Base-by-base conservation (phyloP, 805 yeast species). In the Jamesozyma gamospora region DNA sequence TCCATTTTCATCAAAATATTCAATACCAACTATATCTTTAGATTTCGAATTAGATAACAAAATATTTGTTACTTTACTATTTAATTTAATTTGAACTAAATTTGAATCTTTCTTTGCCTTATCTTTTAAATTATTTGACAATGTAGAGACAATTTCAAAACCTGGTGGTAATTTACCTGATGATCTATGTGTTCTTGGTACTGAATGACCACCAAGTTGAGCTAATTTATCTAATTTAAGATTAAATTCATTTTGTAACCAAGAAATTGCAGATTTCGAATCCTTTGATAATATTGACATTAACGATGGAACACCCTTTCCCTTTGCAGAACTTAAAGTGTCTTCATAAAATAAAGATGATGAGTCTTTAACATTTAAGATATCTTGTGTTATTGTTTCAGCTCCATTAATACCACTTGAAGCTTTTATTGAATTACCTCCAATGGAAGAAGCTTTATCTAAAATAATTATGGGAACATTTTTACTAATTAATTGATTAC, bases 111-210 rank as follows among this genome's bases (percentile, higher is more conserved):
- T 39, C 19, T 59, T 52, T 1, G 62, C 50, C n/a, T 55, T 41
- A 4, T 52, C 41, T 30, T 67, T 54, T 6, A 74, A 43, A 17
- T 54, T 55, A 32, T 65, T 64, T 29, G 66, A 60, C 40, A 75
- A 51, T 2, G 72, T 64, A 2, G 73, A 67, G 1, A 76, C 63
- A 19, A 76, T 74, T 34, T 74, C 78, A 59, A 67, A 74, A 0
- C 82, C 82, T 4, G 81, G 81, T 12, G 80, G 79, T 16, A 73
- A 55, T 16, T 66, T 67, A 4, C 70, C 68, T 12, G 73, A 71
- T 1, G 92, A 88, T 49, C 94, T 70, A 56, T 84, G 94, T 1
- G 95, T 84, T 55, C 95, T 69, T 26, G 86, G 78, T 37, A 69
- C 74, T 2, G 87, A 77, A 54, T 84, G 94, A 2, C 95, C 95